Evolutionary conservation across 331 rosid genomes (phyloP).

Genomic region (Spiraea crenata): DNA sequence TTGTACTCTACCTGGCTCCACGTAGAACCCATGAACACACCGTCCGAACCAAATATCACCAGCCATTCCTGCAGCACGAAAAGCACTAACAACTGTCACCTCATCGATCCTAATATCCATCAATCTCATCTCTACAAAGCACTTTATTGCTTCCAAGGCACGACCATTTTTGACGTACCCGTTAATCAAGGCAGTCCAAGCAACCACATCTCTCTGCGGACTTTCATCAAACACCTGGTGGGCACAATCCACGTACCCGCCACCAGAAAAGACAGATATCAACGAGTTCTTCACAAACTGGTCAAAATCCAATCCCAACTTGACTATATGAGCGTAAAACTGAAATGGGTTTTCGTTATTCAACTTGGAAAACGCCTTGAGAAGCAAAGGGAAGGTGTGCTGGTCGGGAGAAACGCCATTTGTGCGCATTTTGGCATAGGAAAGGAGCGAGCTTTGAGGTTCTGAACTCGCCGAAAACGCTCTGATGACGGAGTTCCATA

Average conservation of each 20-base stretch:
- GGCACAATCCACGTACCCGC: constrained; percentile 42
- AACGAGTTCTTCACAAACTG: constrained; percentile 50
- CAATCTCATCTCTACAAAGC: constrained; percentile 64
- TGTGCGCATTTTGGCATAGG: constrained; percentile 3
- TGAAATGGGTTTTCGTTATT: constrained; percentile 6
- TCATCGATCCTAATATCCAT: constrained; percentile 50
- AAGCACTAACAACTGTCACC: constrained; percentile 67
- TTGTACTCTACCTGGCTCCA: constrained; percentile 33
- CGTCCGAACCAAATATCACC: constrained; percentile 49
- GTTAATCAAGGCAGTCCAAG: constrained; percentile 60
- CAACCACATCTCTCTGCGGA: constrained; percentile 49
- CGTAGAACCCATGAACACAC: constrained; percentile 52
- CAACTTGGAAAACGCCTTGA: constrained; percentile 11
- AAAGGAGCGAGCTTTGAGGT: constrained; percentile 2
- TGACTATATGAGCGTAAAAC: constrained; percentile 18
- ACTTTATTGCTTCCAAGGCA: constrained; percentile 32
- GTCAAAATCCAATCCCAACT: constrained; percentile 50
- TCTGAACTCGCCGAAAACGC: not conserved
- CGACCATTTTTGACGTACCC: constrained; percentile 46
- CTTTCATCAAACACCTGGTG: constrained; percentile 44
- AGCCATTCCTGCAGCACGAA: constrained; percentile 55
- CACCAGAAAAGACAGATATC: constrained; percentile 48
- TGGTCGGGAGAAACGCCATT: not conserved
- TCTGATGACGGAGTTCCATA: constrained; percentile 21
- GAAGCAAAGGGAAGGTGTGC: constrained; percentile 18